A percentile compares a stretch with the other conserved stretches of the same genome.
Conservation (phyloP, 768 basidiomycete genomes). For the Suillus paluster region DNA sequence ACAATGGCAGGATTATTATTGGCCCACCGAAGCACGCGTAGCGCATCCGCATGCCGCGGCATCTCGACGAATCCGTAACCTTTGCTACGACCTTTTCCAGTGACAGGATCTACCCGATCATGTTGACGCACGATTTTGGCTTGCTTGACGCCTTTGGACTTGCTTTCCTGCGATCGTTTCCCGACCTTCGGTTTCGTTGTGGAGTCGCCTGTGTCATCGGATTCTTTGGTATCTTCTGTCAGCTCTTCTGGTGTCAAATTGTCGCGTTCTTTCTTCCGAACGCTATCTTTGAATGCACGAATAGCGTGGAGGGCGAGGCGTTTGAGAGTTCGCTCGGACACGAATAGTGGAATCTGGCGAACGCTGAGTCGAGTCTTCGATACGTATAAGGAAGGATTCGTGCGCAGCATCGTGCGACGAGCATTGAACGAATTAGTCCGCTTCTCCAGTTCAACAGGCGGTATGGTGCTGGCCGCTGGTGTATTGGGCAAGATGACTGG, state of each 20-base stretch:
- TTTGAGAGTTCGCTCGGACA: slow-evolving; percentile 87
- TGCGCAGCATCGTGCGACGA: slow-evolving; percentile 79
- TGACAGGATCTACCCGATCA: slow-evolving; percentile 88
- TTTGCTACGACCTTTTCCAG: slow-evolving; percentile 85
- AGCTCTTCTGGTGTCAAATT: slow-evolving; percentile 76
- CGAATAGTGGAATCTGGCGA: slow-evolving; percentile 90
- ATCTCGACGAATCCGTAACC: slow-evolving; percentile 98
- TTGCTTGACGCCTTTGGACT: slow-evolving; percentile 68
- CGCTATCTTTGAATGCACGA: slow-evolving; percentile 79
- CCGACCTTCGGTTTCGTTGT: slow-evolving; percentile 27
- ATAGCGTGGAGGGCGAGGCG: slow-evolving; percentile 84
- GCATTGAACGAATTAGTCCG: slow-evolving; percentile 86
- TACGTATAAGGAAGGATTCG: slow-evolving; percentile 93
- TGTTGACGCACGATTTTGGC: slow-evolving; percentile 89
- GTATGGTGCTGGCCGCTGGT: slow-evolving; percentile 73
- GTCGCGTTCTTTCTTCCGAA: slow-evolving; percentile 61
- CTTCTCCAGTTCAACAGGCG: slow-evolving; percentile 80
- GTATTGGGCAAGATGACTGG: slow-evolving; percentile 90
- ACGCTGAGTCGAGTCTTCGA: slow-evolving; percentile 94
- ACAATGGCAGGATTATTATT: slow-evolving; percentile 83
- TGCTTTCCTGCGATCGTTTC: slow-evolving; percentile 30
- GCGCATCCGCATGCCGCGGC: slow-evolving; percentile 83
- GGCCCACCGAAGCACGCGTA: slow-evolving; percentile 90
- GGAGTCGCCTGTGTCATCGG: slow-evolving; percentile 17
- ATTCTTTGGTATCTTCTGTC: slow-evolving; percentile 42